Evolutionary conservation across 805 yeast genomes (phyloP).

Genomic region (Suhomyces vadensis): DNA sequence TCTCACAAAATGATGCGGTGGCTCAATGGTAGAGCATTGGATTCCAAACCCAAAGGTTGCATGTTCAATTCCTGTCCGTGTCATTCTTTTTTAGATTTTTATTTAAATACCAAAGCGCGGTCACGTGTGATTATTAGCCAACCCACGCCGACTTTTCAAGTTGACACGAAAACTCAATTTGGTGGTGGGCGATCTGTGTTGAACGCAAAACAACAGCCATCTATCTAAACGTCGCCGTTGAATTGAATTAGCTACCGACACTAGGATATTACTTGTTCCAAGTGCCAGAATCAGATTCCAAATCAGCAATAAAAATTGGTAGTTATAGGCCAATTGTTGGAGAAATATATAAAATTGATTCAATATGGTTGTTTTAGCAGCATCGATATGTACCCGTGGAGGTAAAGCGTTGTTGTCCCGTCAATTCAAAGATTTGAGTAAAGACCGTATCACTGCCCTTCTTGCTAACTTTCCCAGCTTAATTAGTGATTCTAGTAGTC

Average conservation of each 20-base stretch:
- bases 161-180: slow-evolving; percentile 16
- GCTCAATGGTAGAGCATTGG: slow-evolving; percentile 83
- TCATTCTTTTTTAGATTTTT: slow-evolving; percentile 42
- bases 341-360: background rate
- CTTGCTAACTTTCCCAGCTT: slow-evolving; percentile 83
- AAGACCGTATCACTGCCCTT: slow-evolving; percentile 82
- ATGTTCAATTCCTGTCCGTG: slow-evolving; percentile 88
- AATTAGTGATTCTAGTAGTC: slow-evolving; percentile 65
- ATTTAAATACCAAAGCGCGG: background rate
- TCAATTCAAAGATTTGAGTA: slow-evolving; percentile 82
- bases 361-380: slow-evolving; percentile 82
- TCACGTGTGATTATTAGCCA: background rate
- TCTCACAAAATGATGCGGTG: slow-evolving; percentile 57
- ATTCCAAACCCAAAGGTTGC: slow-evolving; percentile 83
- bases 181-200: background rate
- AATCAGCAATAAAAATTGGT: no score
- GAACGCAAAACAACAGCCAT: no score
- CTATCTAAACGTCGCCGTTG: background rate
- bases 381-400: slow-evolving; percentile 88
- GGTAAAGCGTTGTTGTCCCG: slow-evolving; percentile 92
- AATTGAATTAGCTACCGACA: background rate
- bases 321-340: background rate
- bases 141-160: slow-evolving; percentile 12
- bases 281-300: no score
- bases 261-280: no score